phyloP scores from a whole-genome alignment of 805 yeast species.

The Kodamaea sagamina region DNA sequence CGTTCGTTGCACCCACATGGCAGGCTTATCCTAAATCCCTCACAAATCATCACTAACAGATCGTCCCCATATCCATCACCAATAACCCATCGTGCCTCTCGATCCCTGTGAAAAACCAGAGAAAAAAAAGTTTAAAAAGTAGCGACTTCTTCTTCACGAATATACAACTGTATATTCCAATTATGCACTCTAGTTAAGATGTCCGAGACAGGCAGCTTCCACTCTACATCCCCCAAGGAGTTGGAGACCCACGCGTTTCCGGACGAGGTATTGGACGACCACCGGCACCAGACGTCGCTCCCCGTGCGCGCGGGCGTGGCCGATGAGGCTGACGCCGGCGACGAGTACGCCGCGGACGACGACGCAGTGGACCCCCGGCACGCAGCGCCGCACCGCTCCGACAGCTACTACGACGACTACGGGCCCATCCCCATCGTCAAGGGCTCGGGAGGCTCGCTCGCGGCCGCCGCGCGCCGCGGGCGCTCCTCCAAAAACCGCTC shows the following conservation, averaged over 20 bases:
- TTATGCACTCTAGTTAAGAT: constrained; percentile 19
- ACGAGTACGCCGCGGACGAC: constrained; percentile 14
- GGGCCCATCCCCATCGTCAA: constrained; percentile 17
- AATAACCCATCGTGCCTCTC: too few relatives aligned
- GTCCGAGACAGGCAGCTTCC: constrained; percentile 45
- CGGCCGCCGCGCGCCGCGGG: constrained; percentile 22
- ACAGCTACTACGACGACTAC: constrained; percentile 11
- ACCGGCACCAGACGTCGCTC: constrained; percentile 40
- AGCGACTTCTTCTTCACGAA: not conserved
- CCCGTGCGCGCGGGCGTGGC: constrained; percentile 26
- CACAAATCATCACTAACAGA: too few relatives aligned
- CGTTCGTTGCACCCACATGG: too few relatives aligned
- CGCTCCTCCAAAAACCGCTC: constrained; percentile 19
- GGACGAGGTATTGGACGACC: constrained; percentile 42
- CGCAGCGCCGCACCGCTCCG: not conserved
- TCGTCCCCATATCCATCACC: too few relatives aligned
- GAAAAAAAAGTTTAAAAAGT: not conserved
- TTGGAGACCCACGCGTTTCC: constrained; percentile 22
- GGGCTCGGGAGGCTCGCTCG: constrained; percentile 19
- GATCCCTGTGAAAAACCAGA: constrained; percentile 7
- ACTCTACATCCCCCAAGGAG: constrained; percentile 29
- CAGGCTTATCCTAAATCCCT: too few relatives aligned
- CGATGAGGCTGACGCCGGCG: constrained; percentile 19
- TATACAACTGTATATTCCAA: constrained; percentile 6
- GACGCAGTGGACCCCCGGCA: constrained; percentile 18